phyloP scores from a whole-genome alignment of 108 stramenopile genomes.

The Skeletonema menzelii region DNA sequence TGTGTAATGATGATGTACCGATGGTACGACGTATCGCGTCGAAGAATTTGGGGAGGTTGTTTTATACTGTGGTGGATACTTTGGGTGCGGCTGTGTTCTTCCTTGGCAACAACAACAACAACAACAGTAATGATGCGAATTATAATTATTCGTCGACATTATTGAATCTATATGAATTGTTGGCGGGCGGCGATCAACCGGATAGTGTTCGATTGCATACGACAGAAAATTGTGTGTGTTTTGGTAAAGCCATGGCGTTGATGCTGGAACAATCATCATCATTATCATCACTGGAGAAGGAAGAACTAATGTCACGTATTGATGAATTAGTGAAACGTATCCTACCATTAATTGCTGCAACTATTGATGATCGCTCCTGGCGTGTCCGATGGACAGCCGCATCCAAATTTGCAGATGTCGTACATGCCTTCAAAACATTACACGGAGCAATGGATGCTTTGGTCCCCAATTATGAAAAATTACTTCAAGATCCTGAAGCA shows the following conservation, averaged over 20 bases:
- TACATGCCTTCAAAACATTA: conserved; percentile 63
- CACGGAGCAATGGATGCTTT: conserved; percentile 73
- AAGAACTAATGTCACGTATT: conserved; percentile 30
- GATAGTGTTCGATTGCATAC: conserved; percentile 96
- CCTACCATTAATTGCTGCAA: conserved; percentile 79
- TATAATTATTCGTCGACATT: conserved; percentile 46
- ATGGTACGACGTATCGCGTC: conserved; percentile 94
- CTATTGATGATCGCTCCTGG: conserved; percentile 94
- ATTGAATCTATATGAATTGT: conserved; percentile 75
- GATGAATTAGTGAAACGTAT: conserved; percentile 56
- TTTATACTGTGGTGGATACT: conserved; percentile 59
- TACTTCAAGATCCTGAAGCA: conserved; percentile 90
- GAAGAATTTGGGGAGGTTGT: conserved; percentile 73
- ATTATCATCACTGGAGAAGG: not conserved
- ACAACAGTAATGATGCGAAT: conserved; percentile 39
- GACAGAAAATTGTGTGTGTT: conserved; percentile 83
- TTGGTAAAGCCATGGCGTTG: conserved; percentile 75
- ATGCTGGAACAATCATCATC: conserved; percentile 6
- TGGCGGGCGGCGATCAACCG: conserved; percentile 92
- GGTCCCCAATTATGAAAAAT: conserved; percentile 84
- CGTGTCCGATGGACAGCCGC: conserved; percentile 95
- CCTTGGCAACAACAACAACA: conserved; percentile 38
- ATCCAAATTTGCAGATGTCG: conserved; percentile 82
- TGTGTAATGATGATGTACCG: conserved; percentile 94
- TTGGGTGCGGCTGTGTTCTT: conserved; percentile 9